Percentiles rank a stretch among this genome's conserved stretches.
These are phyloP conservation scores for Sphaerulina populicola DNA, from an alignment of 2,329 filamentous ascomycete species.

Conservation along the genomic window DNA sequence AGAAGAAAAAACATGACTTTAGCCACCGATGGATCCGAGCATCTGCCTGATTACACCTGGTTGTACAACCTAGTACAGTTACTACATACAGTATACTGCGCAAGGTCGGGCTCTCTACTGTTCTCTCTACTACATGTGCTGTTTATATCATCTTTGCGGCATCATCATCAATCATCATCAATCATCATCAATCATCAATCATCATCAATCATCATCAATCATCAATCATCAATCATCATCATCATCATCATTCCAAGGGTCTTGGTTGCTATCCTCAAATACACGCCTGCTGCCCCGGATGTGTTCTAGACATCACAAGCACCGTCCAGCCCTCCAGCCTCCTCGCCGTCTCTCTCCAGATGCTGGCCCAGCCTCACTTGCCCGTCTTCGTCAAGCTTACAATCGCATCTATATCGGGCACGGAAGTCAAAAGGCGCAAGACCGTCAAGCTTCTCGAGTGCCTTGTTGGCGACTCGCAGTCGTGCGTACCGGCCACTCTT, in stretches of 20 bases:
- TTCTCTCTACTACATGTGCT: too few species aligned
- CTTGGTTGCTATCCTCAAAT: neutral
- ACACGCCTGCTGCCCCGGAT: neutral
- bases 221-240: neutral
- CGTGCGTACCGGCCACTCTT: constrained; percentile 64
- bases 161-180: too few species aligned
- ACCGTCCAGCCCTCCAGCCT: constrained; percentile 2
- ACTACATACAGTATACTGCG: too few species aligned
- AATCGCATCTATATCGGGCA: constrained; percentile 55
- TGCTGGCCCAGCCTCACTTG: constrained; percentile 2
- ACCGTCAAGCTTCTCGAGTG: constrained; percentile 45
- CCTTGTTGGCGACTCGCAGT: constrained; percentile 54
- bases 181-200: too few species aligned
- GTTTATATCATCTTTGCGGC: too few species aligned
- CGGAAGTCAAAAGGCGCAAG: constrained; percentile 53
- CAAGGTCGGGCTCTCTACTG: too few species aligned
- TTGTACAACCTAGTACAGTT: too few species aligned
- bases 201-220: too few species aligned
- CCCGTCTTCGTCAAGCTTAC: constrained; percentile 31
- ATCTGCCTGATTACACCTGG: too few species aligned
- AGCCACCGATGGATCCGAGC: too few species aligned
- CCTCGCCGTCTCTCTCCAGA: constrained; percentile 7
- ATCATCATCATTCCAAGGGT: neutral
- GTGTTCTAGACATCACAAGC: neutral
- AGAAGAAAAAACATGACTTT: too few species aligned